A percentile compares a stretch with the other conserved stretches of the same genome.
phyloP scores from a whole-genome alignment of 2,329 filamentous ascomycete species.

The Periconia sp. region DNA sequence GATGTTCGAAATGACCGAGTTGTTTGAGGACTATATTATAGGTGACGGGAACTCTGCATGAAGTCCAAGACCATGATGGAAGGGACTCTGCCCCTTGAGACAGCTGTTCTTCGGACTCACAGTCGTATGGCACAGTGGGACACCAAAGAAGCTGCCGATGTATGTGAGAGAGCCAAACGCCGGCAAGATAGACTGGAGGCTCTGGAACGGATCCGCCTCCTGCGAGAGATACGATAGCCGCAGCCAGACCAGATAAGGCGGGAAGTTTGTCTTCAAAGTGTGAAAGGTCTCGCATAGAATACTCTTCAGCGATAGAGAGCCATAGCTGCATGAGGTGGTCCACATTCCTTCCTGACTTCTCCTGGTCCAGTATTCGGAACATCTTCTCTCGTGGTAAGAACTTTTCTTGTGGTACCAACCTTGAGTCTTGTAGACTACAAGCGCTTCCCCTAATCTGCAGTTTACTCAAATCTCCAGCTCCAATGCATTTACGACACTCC shows the following conservation, averaged over 20 bases:
- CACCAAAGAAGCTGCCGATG: constrained; percentile 1
- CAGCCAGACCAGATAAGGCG: constrained; percentile 1
- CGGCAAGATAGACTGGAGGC: neutral
- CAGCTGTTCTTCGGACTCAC: no score
- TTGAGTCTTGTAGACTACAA: no score
- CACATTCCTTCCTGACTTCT: neutral
- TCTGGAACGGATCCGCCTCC: neutral
- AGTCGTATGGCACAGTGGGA: no score
- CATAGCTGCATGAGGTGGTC: neutral
- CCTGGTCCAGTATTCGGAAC: neutral
- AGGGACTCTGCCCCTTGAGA: no score
- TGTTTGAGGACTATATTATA: no score
- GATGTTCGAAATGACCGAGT: no score
- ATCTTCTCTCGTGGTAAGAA: neutral
- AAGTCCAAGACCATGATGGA: no score
- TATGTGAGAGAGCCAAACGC: neutral
- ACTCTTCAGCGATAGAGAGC: neutral
- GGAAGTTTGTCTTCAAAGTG: neutral
- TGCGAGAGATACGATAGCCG: neutral
- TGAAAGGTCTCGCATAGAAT: neutral
- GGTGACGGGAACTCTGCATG: no score
- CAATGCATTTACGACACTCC: constrained; percentile 2
- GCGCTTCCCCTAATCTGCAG: neutral
- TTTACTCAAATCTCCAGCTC: neutral
- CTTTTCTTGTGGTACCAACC: no score